A percentile compares a stretch with the other conserved stretches of the same genome.
Conservation (phyloP, 2,329 filamentous ascomycete species). For the Curvularia eragrostidis region DNA sequence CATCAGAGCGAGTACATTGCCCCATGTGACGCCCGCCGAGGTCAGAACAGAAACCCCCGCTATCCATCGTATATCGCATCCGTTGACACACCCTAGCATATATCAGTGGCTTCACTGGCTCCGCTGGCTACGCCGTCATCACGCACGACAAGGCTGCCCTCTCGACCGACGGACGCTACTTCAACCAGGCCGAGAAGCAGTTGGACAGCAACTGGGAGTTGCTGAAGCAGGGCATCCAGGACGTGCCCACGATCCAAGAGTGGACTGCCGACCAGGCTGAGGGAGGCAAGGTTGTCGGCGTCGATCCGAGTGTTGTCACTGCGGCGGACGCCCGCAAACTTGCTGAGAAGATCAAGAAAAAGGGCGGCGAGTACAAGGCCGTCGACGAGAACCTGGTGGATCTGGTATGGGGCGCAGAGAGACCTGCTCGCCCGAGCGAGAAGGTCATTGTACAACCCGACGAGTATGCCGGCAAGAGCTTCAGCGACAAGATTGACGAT, state of each 20-base stretch:
- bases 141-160: constrained; percentile 85
- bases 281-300: constrained; percentile 84
- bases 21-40: constrained; percentile 87
- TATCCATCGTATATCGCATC: constrained; percentile 25
- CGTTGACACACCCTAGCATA: constrained; percentile 63
- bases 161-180: constrained; percentile 95
- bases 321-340: constrained; percentile 76
- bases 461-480: constrained; percentile 81
- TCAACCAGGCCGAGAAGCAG: constrained; percentile 93
- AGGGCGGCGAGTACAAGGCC: constrained; percentile 78
- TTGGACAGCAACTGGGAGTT: constrained; percentile 90
- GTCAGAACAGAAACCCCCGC: constrained; percentile 47
- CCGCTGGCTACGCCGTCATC: constrained; percentile 89
- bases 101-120: constrained; percentile 93
- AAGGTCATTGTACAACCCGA: constrained; percentile 73
- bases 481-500: constrained; percentile 81
- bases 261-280: constrained; percentile 89
- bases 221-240: constrained; percentile 89
- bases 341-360: constrained; percentile 84
- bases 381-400: constrained; percentile 88
- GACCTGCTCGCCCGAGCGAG: constrained; percentile 77
- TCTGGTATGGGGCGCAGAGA: constrained; percentile 78
- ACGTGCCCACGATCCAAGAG: constrained; percentile 96
- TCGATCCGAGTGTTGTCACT: constrained; percentile 88
- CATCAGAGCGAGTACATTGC: constrained; percentile 99